Evolutionary conservation across 768 basidiomycete species (phyloP), one percentile per base, ranked within the genome.

Genomic region (Mycena epipterygia): DNA sequence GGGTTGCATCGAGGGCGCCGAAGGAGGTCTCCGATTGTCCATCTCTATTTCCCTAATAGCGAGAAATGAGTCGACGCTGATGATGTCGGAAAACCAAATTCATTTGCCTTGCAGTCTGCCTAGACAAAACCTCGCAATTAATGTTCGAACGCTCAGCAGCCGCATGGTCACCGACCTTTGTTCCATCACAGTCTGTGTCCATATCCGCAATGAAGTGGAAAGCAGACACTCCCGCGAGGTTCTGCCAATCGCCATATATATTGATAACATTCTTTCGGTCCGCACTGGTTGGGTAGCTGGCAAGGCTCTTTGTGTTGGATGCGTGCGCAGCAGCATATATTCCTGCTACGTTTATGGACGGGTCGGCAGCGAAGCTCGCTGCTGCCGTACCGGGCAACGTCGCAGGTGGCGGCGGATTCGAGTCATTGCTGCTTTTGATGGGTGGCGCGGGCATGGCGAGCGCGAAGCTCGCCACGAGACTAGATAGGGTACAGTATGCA

Each of bases 131-230:
- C 3, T 13, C 21, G 13, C 16, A 27, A 41, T 48, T 30, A 46
- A 33, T 27, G 5, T 39, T 37, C 35, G 51, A 53, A n/a, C 11
- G 14, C 14, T 55, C 19, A 25, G 41, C 29, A 41, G 29, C 39
- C 16, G 29, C 25, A 23, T 21, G 19, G n/a, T 13, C 16, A 63
- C 72, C 57, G 12, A 76, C 77, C 58, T 74, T 69, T 3, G 65
- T 63, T 9, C 77, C 77, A 67, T 78, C 77, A 51, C 77, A 78
- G 51, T 78, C 77, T 1, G 74, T 64, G 46, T 78, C 75, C 78
- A 78, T 78, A 49, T 78, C 76, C 17, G 74, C 76, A 21, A 75
- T 73, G 60, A 77, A 76, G 44, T 73, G 67, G 51, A 75, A 72
- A 6, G 75, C 74, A 39, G 73, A 71, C 11, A 73, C 68, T 29